Evolutionary conservation across 805 yeast species (phyloP), one percentile per base, ranked within the genome.

Genomic region (Danielia oregonensis): DNA sequence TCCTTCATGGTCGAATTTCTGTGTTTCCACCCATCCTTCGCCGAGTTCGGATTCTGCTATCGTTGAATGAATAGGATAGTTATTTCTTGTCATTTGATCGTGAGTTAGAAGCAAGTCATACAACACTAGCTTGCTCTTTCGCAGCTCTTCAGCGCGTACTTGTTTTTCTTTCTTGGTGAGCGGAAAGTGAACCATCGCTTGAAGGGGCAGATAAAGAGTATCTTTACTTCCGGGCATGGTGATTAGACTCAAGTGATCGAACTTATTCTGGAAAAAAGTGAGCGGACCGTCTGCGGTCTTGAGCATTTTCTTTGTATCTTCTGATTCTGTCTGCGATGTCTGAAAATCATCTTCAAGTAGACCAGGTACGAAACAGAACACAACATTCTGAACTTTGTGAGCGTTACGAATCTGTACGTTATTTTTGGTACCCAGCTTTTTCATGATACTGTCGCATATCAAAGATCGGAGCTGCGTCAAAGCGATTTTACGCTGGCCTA

Each of bases 351-450:
- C 47, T 2, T 63, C 54, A 10, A 68, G 61, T 9, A 88, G 54
- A 0, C 95, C 95, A 0, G 93, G 86, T 4, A 78, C 72, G 33
- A 79, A 61, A 4, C 85, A 55, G 16, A 77, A 60, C 0, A 83
- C 77, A 2, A 81, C 70, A 38, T 74, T 76, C 18, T 36, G 26
- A 27, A 44, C 33, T 18, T 35, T 36, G 7, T 21, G 22, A 7
- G 30, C 17, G 8, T 28, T 28, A 8, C 14, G 13, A 3, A 28
- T 15, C 24, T 12, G 24, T 6, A 28, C 15, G 17, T 17, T 11
- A 15, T 19, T 28, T n/a, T 28, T 28, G 16, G 13, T 4, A n/a
- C n/a, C n/a, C n/a, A n/a, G n/a, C 8, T 28, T 18, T 10, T 23
- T n/a, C 23, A 9, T 25, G 13, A 32, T 15, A 4, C 19, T 29